Evolutionary conservation across 2,329 filamentous ascomycete species (phyloP), one percentile per base, ranked within the genome.

Genomic region (Harringtonia aguacate): DNA sequence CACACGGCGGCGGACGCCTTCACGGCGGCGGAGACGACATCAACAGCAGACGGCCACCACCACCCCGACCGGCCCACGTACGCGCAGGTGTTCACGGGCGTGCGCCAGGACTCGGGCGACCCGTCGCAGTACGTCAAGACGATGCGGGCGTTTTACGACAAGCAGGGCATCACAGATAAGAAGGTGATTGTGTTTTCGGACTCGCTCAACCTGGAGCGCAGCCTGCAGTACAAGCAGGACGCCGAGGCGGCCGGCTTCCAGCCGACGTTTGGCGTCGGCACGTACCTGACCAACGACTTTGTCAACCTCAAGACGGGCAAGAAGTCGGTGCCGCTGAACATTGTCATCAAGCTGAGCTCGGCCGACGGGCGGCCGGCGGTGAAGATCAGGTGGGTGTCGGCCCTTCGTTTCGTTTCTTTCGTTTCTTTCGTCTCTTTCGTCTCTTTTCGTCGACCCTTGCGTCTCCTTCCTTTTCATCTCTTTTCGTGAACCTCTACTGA

Each of bases 131-230:
- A 90, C 57, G 77, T 94, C 53, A 80, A 82, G 61, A 65, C 78
- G 64, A 86, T 92, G 72, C 79, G 81, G 37, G 69, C 79, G 2
- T 95, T 94, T 62, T 95, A 95, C 62, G 77, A 88, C 52, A 61
- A 68, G 15, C 72, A 84, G 53, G 80, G 80, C 5, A 84, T 95
- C 61, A 79, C 70, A 41, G 84, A 83, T 4, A 81, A 81, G 66
- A 97, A 97, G 70, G 79, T 77, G 0, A 83, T 98, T 48, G 90
- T 98, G 4, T 98, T 97, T 60, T 97, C 90, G 0, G 92, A 98
- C 62, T 94, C 89, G 6, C 68, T 98, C 46, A 86, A 97, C 58
- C 85, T 95, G 40, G 88, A 95, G 31, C 77, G 82, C 44, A 95
- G 90, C 58, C 70, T 97, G 40, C 79, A 94, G 61, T 98, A 97